Base-by-base conservation (phyloP, 2,329 filamentous ascomycete species). In the Bertia moriformis region DNA sequence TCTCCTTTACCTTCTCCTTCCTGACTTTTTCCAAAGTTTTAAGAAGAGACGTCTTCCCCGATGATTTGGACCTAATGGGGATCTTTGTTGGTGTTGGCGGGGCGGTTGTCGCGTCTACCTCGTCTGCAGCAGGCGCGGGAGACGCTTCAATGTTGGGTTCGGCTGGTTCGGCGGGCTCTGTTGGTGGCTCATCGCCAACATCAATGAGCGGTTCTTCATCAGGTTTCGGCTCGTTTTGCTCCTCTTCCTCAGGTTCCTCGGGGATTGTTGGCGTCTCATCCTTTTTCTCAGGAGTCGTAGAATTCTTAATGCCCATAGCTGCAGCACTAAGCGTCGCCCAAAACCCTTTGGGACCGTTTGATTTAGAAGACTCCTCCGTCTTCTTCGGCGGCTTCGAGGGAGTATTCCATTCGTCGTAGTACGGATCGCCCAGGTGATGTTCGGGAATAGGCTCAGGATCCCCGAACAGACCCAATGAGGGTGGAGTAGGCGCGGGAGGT, bases 81-180 rank as follows among this genome's bases (percentile, higher is more conserved):
- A n/a, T 10, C 24, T 29, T 29, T 29, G 24, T 10, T 29, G 24
- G 24, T 29, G 24, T 10, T 29, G 24, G 24, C 24, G 24, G 24
- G 10, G 24, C 24, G 24, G 24, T n/a, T 29, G 24, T 10, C 24
- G 24, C 49, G 42, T 53, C 45, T 41, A 49, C 51, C 49, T 63
- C 56, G 42, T 61, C 57, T 45, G 57, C 56, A 41, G 58, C 52
- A 42, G 53, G 51, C 47, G 53, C 49, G 37, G 46, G 46, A 45
- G 52, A 49, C 49, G 32, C 38, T 35, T 35, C 46, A 20, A 40
- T 38, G 59, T 64, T 61, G 59, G 61, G 59, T 49, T 55, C 52
- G 45, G 65, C 65, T 57, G 51, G 52, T 52, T 48, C 52, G 47
- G 20, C 54, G 44, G 40, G 52, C 54, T 46, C 59, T 49, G 59